Evolutionary conservation across 306 rosid genomes (phyloP).

Genomic region (Rosa persica): DNA sequence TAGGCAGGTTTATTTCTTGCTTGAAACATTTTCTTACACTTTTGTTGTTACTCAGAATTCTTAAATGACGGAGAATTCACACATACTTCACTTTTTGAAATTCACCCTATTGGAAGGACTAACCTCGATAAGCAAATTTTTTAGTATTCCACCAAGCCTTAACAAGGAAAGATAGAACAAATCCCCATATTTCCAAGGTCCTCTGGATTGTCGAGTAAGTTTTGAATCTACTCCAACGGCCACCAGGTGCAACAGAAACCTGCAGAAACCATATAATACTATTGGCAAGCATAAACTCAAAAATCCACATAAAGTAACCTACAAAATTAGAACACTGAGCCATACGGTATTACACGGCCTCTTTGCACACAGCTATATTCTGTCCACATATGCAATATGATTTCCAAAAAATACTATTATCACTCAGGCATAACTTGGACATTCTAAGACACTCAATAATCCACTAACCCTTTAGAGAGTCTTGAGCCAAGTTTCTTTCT

Average conservation of each 20-base stretch:
- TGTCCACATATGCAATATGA: not conserved
- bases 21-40: not conserved
- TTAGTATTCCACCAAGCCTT: slow-evolving; percentile 79
- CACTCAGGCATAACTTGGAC: not conserved
- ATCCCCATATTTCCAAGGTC: slow-evolving; percentile 98
- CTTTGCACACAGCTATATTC: not conserved
- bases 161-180: slow-evolving; percentile 70
- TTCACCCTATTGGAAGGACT: slow-evolving; percentile 12
- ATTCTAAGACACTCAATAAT: not conserved
- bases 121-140: slow-evolving; percentile 84
- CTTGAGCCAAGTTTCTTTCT: not conserved
- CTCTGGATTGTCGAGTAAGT: slow-evolving; percentile 96
- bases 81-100: not conserved
- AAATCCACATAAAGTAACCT: not conserved
- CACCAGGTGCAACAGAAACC: slow-evolving; percentile 96
- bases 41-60: not conserved
- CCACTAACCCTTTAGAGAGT: not conserved
- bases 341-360: not conserved
- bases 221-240: slow-evolving; percentile 96
- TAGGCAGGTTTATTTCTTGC: not conserved
- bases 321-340: not conserved
- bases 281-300: not conserved
- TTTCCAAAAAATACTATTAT: not conserved
- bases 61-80: not conserved
- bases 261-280: slow-evolving; percentile 33